Evolutionary conservation across 2,329 filamentous ascomycete species (phyloP), one percentile per base, ranked within the genome.

Genomic region (Phaeosphaeriaceae sp.): DNA sequence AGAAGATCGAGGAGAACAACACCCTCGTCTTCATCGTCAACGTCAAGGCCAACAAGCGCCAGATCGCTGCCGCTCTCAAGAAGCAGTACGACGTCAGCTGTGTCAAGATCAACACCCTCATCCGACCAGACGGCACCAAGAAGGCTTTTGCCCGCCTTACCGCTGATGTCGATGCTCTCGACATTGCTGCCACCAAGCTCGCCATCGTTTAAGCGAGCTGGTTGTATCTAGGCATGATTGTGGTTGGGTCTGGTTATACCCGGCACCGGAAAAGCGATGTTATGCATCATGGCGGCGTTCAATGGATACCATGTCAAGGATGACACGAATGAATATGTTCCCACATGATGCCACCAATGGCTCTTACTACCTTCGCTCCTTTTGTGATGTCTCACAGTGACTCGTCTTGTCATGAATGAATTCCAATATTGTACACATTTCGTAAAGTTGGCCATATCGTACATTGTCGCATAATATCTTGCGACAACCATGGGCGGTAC

Each of bases 1-100:
- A 99, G 92, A 97, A 97, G 91, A 97, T 99, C 76, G 95, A 99
- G 88, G 95, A 99, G 91, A 93, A 99, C 89, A 99, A 99, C 89
- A 99, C 95, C 72, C 89, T 99, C 53, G 92, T 96, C 80, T 97
- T 97, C 88, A 96, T 97, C 75, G 92, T 96, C 79, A 91, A 97
- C 74, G 85, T 94, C 82, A 79, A 79, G 76, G 89, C 94, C 82
- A 99, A 99, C 90, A 99, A 99, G 92, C 89, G 93, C 80, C 95
- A 99, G 87, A 99, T 99, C 86, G 97, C 97, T 89, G 86, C 89
- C 77, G 91, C 94, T 66, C 86, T 99, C 73, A 99, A 98, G 93
- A 97, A 95, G 90, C 90, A 98, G 72, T 99, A 99, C 83, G 95
- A 98, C 82, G 95, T 99, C 71, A 94, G 97, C 79, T 91, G 88